A percentile compares a stretch with the other conserved stretches of the same genome.
Evolutionary conservation across 352 stramenopile genomes (phyloP).

Genomic region (Phytopythium delawarense): DNA sequence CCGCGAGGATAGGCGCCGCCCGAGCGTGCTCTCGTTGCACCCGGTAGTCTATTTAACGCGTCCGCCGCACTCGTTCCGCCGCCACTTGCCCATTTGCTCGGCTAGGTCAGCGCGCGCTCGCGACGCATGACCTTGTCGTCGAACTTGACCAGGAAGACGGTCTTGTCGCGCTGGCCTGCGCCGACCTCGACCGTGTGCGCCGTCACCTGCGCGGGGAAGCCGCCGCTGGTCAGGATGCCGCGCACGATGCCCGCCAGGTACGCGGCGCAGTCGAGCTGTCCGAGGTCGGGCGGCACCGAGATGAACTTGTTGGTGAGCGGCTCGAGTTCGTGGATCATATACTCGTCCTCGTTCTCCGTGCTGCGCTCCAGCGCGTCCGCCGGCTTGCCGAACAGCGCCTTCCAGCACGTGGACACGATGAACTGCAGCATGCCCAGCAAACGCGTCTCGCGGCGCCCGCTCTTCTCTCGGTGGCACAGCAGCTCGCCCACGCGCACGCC

Average conservation of each 20-base stretch:
- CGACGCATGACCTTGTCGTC: slow-evolving; percentile 78
- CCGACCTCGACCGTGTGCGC: slow-evolving; percentile 70
- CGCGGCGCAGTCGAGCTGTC: slow-evolving; percentile 94
- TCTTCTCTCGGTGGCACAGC: slow-evolving; percentile 82
- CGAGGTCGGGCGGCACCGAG: slow-evolving; percentile 93
- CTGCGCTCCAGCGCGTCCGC: slow-evolving; percentile 95
- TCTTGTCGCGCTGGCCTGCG: slow-evolving; percentile 65
- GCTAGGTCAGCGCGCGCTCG: slow-evolving; percentile 61
- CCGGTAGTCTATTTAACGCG: slow-evolving; percentile 25
- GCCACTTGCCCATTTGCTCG: background rate
- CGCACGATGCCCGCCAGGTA: slow-evolving; percentile 95
- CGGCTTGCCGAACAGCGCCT: slow-evolving; percentile 95
- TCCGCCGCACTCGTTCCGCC: background rate
- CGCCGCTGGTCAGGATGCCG: slow-evolving; percentile 80
- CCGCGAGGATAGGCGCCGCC: slow-evolving; percentile 1
- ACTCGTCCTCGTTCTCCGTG: slow-evolving; percentile 98
- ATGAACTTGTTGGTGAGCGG: slow-evolving; percentile 96
- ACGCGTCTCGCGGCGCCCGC: slow-evolving; percentile 71
- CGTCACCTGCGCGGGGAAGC: slow-evolving; percentile 79
- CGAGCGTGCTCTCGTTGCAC: background rate
- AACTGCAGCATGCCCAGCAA: slow-evolving; percentile 91
- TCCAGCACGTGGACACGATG: slow-evolving; percentile 93
- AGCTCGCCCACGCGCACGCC: slow-evolving; percentile 95
- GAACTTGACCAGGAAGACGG: slow-evolving; percentile 87
- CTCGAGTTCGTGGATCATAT: slow-evolving; percentile 96